These are phyloP conservation scores for Hypoxylon sp. DNA, from an alignment of 2,329 filamentous ascomycete genomes.

Conservation along the genomic window DNA sequence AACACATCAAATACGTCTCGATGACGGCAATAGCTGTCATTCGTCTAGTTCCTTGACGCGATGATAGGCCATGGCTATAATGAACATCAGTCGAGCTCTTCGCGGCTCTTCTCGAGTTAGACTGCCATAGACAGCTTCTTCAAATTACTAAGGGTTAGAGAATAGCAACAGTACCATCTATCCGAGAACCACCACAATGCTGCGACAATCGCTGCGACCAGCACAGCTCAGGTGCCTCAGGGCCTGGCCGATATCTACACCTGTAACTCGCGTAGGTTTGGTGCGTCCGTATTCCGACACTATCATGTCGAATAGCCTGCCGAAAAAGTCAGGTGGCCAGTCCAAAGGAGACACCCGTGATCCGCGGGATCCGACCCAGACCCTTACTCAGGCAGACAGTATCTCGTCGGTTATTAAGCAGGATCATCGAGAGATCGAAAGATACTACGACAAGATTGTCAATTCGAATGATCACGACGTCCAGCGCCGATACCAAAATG, in stretches of 20 bases:
- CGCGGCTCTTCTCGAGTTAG: neutral
- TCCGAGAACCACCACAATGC: conserved; percentile 20
- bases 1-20: conserved; percentile 32
- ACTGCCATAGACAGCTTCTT: neutral
- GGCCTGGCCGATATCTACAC: conserved; percentile 5
- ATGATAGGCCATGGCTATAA: conserved; percentile 16
- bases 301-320: conserved; percentile 15
- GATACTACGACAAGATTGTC: conserved; percentile 61
- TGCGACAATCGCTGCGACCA: conserved; percentile 26
- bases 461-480: conserved; percentile 59
- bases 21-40: conserved; percentile 35
- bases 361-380: conserved; percentile 14
- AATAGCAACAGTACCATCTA: neutral
- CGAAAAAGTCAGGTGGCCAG: neutral
- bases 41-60: conserved; percentile 25
- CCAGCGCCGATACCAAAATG: conserved; percentile 63
- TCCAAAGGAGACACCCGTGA: conserved; percentile 13
- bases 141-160: neutral
- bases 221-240: conserved; percentile 9
- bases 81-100: conserved; percentile 13
- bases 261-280: conserved; percentile 8
- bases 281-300: conserved; percentile 26
- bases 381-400: conserved; percentile 12
- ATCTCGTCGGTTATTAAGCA: conserved; percentile 40
- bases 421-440: conserved; percentile 48